These are phyloP conservation scores for Paramarasmius palmivorus DNA, from an alignment of 1,284 basidiomycete species.

Conservation along the genomic window DNA sequence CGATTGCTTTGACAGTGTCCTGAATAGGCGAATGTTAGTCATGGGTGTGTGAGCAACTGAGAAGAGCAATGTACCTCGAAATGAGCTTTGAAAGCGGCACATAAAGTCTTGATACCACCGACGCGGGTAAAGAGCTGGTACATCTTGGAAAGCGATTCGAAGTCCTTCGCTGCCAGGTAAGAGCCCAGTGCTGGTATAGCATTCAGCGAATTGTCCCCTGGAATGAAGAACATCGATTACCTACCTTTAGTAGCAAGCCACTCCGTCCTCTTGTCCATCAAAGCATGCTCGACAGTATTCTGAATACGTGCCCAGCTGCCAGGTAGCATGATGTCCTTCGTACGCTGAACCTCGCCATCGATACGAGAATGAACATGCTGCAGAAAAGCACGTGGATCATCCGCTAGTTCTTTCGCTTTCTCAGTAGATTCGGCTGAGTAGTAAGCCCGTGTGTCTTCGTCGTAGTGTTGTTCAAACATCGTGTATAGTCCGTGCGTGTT, in stretches of 20 bases:
- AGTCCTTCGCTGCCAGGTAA: constrained; percentile 55
- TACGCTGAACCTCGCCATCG: constrained; percentile 56
- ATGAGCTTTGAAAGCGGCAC: constrained; percentile 63
- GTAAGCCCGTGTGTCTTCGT: constrained; percentile 48
- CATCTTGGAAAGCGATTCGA: constrained; percentile 52
- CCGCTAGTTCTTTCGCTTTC: constrained; percentile 36
- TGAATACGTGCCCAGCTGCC: constrained; percentile 50
- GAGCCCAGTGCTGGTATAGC: constrained; percentile 52
- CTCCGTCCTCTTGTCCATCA: constrained; percentile 54
- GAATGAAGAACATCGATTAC: constrained; percentile 18
- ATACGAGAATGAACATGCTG: constrained; percentile 46
- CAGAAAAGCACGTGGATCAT: constrained; percentile 58
- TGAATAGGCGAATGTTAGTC: constrained; percentile 28
- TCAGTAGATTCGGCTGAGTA: constrained; percentile 53
- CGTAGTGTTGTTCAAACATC: constrained; percentile 54
- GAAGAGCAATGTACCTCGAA: constrained; percentile 43
- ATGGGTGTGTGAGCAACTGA: not conserved
- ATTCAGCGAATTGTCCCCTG: constrained; percentile 3
- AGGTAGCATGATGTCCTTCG: constrained; percentile 49
- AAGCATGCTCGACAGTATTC: constrained; percentile 51
- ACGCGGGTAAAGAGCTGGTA: constrained; percentile 69
- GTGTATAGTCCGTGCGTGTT: constrained; percentile 54
- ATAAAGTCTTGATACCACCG: constrained; percentile 53
- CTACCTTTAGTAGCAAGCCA: constrained; percentile 62
- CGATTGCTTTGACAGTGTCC: constrained; percentile 56